A percentile compares a stretch with the other conserved stretches of the same genome.
phyloP scores from a whole-genome alignment of 2,329 filamentous ascomycete species.

The Triangularia verruculosa region DNA sequence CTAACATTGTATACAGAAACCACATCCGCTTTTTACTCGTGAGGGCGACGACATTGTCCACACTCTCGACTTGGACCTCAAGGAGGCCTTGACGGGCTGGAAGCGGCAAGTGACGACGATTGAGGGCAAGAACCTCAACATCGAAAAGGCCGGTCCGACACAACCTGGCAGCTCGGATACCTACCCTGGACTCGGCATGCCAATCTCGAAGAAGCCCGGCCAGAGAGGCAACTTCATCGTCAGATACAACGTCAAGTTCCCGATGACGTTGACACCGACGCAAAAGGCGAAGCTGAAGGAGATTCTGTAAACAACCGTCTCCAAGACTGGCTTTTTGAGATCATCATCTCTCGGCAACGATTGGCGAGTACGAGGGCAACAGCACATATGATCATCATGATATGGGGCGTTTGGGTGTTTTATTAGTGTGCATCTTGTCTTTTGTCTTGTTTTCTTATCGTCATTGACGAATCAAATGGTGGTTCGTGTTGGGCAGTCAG shows the following conservation, averaged over 20 bases:
- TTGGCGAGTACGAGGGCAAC: background rate
- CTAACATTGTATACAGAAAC: constrained; percentile 59
- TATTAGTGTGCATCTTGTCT: background rate
- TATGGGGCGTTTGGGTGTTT: background rate
- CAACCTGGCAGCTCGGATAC: constrained; percentile 76
- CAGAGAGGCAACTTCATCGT: constrained; percentile 86
- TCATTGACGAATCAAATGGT: too few species aligned
- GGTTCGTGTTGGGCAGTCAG: too few species aligned
- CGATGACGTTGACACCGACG: constrained; percentile 66
- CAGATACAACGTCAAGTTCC: constrained; percentile 91
- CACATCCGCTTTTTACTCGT: constrained; percentile 77
- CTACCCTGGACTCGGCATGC: constrained; percentile 90
- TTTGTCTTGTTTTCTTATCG: background rate
- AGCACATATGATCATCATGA: background rate
- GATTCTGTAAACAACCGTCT: constrained; percentile 55
- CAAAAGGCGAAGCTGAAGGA: constrained; percentile 82
- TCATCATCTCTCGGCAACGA: background rate
- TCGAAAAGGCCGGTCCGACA: constrained; percentile 81
- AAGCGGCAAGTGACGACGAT: constrained; percentile 88
- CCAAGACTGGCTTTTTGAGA: background rate
- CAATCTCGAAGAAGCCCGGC: constrained; percentile 81
- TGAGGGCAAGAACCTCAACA: constrained; percentile 78
- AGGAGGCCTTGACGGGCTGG: constrained; percentile 95
- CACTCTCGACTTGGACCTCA: constrained; percentile 77
- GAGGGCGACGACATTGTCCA: constrained; percentile 84